Percentiles rank a stretch among this genome's conserved stretches.
Conservation (phyloP, 257 asterid species). For the Pogostemon cablin region DNA sequence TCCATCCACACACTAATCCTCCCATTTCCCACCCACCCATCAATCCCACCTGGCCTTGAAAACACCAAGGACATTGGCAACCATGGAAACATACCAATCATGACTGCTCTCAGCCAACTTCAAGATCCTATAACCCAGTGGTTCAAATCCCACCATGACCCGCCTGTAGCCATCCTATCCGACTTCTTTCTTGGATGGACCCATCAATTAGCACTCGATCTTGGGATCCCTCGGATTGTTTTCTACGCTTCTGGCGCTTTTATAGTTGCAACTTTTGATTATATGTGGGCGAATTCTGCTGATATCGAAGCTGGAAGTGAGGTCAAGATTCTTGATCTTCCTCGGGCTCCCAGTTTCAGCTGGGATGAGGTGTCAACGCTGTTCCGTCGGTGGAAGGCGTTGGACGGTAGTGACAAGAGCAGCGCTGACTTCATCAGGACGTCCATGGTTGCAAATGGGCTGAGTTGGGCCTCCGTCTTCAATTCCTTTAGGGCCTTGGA, state of each 20-base stretch:
- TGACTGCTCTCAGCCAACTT: slow-evolving; percentile 51
- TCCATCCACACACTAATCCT: slow-evolving; percentile 54
- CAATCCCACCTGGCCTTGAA: slow-evolving; percentile 68
- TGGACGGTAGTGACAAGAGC: slow-evolving; percentile 23
- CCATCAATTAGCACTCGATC: slow-evolving; percentile 41
- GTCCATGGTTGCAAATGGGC: slow-evolving; percentile 46
- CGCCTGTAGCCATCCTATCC: slow-evolving; percentile 65
- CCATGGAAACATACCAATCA: slow-evolving; percentile 51
- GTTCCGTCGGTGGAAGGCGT: slow-evolving; percentile 48
- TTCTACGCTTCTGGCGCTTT: slow-evolving; percentile 52
- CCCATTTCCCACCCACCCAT: slow-evolving; percentile 67
- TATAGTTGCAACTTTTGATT: slow-evolving; percentile 17
- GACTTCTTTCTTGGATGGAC: slow-evolving; percentile 89
- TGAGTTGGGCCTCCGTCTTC: slow-evolving; percentile 58
- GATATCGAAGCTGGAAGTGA: slow-evolving; percentile 17
- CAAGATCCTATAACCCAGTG: slow-evolving; percentile 53
- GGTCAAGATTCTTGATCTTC: slow-evolving; percentile 47
- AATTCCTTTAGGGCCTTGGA: slow-evolving; percentile 61
- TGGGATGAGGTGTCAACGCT: slow-evolving; percentile 56
- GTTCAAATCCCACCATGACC: slow-evolving; percentile 50
- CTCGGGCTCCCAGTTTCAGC: slow-evolving; percentile 45
- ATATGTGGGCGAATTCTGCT: slow-evolving; percentile 43
- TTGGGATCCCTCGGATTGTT: slow-evolving; percentile 55
- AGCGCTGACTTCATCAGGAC: slow-evolving; percentile 34
- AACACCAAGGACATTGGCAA: slow-evolving; percentile 69